Evolutionary conservation across 257 asterid genomes (phyloP).

Genomic region (Scutellaria minor): DNA sequence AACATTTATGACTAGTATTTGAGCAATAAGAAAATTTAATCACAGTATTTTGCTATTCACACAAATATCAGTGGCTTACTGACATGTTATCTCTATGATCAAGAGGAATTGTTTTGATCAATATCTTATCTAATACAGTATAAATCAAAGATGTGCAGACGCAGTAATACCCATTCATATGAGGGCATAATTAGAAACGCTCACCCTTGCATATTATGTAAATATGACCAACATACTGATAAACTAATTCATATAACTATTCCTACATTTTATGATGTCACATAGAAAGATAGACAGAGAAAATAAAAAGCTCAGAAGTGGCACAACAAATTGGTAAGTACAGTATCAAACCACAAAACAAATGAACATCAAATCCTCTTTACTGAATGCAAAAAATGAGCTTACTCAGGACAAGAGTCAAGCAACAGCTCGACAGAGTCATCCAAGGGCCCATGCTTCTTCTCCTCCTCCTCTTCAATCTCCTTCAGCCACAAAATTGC

Average conservation of each 20-base stretch:
- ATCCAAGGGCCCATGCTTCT: constrained; percentile 79
- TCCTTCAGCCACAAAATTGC: constrained; percentile 90
- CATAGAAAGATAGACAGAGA: background rate
- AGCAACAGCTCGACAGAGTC: constrained; percentile 75
- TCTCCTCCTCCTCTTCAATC: constrained; percentile 83
- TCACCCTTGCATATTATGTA: constrained; percentile 27
- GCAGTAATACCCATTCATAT: background rate
- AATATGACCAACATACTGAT: constrained; percentile 8
- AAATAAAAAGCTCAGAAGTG: background rate
- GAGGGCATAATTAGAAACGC: background rate
- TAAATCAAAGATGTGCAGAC: background rate
- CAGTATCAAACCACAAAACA: constrained; percentile 15
- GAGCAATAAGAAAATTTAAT: constrained; percentile 6
- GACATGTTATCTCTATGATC: background rate
- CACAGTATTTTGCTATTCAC: background rate
- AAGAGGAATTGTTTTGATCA: background rate
- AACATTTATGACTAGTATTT: background rate
- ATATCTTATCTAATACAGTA: background rate
- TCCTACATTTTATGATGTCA: background rate
- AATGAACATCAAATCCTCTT: constrained; percentile 32
- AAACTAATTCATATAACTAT: background rate
- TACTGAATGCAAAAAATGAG: constrained; percentile 41
- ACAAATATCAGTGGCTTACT: background rate
- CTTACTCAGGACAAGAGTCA: constrained; percentile 93
- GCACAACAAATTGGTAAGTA: constrained; percentile 18